Percentiles rank a stretch among this genome's conserved stretches.
Conservation (phyloP, 106 monocot species). For the Narthecium ossifragum region DNA sequence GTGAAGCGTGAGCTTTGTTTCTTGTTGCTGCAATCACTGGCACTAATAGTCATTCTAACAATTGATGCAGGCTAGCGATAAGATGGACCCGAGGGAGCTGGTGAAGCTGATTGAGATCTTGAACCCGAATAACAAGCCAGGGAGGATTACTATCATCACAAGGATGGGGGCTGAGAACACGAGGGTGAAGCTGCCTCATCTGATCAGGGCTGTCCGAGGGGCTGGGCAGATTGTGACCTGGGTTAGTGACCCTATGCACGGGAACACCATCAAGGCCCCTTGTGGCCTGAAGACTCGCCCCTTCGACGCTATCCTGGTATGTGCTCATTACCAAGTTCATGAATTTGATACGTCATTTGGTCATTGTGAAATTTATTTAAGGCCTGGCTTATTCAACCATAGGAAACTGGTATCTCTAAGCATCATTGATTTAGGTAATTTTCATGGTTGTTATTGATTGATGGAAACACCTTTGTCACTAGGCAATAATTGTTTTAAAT, state of each 20-base stretch:
- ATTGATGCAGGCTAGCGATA: conserved; percentile 49
- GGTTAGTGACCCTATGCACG: conserved; percentile 86
- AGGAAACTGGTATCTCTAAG: too few relatives aligned
- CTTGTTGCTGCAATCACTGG: neutral
- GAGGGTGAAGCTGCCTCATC: conserved; percentile 78
- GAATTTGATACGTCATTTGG: too few relatives aligned
- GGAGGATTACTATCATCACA: conserved; percentile 64
- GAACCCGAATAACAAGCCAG: conserved; percentile 59
- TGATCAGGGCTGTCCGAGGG: conserved; percentile 71
- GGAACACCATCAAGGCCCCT: conserved; percentile 88
- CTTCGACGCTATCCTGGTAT: conserved; percentile 68
- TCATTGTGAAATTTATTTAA: too few relatives aligned
- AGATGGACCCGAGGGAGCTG: conserved; percentile 62
- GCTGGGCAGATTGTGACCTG: conserved; percentile 70
- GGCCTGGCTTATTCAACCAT: too few relatives aligned
- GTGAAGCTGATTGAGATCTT: conserved; percentile 67
- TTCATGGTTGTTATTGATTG: too few relatives aligned
- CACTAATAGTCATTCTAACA: neutral
- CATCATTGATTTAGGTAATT: too few relatives aligned
- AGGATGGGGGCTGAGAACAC: conserved; percentile 91
- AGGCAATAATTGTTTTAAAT: too few relatives aligned
- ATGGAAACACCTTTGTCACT: too few relatives aligned
- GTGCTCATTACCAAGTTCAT: neutral
- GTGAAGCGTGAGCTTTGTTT: too few relatives aligned
- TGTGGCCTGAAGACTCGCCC: conserved; percentile 87